A percentile compares a stretch with the other conserved stretches of the same genome.
Evolutionary conservation across 2,329 filamentous ascomycete species (phyloP).

Genomic region (Exophiala lecanii-corni): DNA sequence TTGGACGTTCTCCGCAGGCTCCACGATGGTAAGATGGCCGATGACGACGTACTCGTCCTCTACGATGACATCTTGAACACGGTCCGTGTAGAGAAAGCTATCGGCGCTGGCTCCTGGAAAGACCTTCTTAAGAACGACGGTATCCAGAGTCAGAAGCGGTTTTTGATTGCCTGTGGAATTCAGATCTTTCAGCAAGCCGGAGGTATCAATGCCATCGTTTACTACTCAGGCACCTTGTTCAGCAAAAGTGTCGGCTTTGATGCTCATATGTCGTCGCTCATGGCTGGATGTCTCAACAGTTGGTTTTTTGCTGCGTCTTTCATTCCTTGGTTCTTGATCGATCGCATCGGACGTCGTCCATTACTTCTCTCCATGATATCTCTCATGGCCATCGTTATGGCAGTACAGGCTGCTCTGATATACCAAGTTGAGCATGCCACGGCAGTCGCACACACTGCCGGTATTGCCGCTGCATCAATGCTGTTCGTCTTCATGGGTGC

Average conservation of each 20-base stretch:
- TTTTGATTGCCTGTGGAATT: conserved; percentile 37
- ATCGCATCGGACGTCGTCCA: conserved; percentile 40
- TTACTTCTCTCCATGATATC: conserved; percentile 40
- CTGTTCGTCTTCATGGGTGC: conserved; percentile 40
- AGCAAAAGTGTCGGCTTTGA: conserved; percentile 42
- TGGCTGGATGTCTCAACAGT: conserved; percentile 51
- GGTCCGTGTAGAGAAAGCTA: conserved; percentile 3
- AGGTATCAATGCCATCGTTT: conserved; percentile 49
- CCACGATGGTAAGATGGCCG: conserved; percentile 4
- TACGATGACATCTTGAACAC: conserved; percentile 4
- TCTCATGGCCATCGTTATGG: conserved; percentile 41
- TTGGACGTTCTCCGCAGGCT: background rate
- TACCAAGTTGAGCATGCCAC: conserved; percentile 39
- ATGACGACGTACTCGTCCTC: background rate
- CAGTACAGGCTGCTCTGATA: conserved; percentile 38
- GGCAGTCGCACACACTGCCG: conserved; percentile 30
- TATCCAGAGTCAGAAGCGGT: conserved; percentile 38
- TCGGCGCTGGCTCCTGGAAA: background rate
- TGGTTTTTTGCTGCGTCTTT: conserved; percentile 40
- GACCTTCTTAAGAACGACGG: conserved; percentile 30
- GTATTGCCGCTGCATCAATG: conserved; percentile 39
- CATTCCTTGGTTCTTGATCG: conserved; percentile 46
- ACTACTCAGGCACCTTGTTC: conserved; percentile 47
- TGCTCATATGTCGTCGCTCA: conserved; percentile 44
- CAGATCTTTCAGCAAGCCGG: conserved; percentile 47